phyloP scores from a whole-genome alignment of 2,329 filamentous ascomycete species.

The Chaetoscypha palmicola region DNA sequence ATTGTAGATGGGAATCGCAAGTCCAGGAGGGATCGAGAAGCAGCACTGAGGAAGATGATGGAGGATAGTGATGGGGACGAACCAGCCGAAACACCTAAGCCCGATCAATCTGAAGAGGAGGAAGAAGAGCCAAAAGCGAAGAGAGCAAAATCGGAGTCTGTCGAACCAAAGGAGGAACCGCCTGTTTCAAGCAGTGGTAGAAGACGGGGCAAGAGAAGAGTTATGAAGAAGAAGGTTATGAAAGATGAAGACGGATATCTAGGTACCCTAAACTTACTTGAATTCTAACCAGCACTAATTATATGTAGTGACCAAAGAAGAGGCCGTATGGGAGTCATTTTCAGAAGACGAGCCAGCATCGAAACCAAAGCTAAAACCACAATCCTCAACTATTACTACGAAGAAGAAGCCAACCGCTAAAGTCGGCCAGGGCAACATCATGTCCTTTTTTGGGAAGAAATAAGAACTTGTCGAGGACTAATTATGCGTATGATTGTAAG shows the following conservation, averaged over 20 bases:
- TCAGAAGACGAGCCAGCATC: constrained; percentile 74
- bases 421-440: constrained; percentile 69
- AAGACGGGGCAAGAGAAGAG: constrained; percentile 66
- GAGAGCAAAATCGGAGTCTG: constrained; percentile 27
- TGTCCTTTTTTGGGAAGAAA: constrained; percentile 87
- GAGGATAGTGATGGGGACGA: constrained; percentile 55
- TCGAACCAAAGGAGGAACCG: constrained; percentile 35
- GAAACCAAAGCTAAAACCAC: constrained; percentile 48
- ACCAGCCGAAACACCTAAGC: constrained; percentile 33
- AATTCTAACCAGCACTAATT: too few species aligned
- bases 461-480: constrained; percentile 1
- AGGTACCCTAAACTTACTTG: too few species aligned
- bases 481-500: constrained; percentile 1
- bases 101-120: constrained; percentile 44
- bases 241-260: constrained; percentile 88
- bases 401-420: constrained; percentile 54
- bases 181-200: constrained; percentile 50
- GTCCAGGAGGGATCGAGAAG: constrained; percentile 55
- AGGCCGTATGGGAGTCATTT: constrained; percentile 83
- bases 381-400: constrained; percentile 33
- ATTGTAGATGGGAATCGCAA: constrained; percentile 32
- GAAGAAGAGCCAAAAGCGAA: constrained; percentile 21
- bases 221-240: constrained; percentile 82
- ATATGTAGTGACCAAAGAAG: constrained; percentile 70
- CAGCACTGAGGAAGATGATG: constrained; percentile 67